Evolutionary conservation across 2,329 filamentous ascomycete species (phyloP).

Genomic region (Pseudocercospora fijiensis): DNA sequence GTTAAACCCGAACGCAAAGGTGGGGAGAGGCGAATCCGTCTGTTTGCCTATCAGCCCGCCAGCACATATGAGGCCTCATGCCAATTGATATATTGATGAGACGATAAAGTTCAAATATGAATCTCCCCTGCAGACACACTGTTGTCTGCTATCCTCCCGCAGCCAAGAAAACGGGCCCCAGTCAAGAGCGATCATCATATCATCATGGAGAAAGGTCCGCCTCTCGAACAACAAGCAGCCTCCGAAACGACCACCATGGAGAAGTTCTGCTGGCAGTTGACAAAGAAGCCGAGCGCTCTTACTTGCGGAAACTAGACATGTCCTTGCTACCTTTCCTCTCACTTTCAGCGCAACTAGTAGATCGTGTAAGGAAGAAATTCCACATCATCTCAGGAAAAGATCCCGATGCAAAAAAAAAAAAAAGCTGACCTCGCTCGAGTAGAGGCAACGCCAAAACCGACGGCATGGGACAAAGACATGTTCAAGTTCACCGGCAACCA

Average conservation of each 20-base stretch:
- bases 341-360: constrained; percentile 39
- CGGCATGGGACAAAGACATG: constrained; percentile 46
- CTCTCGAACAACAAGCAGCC: background rate
- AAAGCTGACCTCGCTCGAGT: background rate
- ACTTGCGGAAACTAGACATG: constrained; percentile 36
- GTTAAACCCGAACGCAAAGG: background rate
- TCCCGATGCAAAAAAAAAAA: too few species aligned
- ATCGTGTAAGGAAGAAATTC: background rate
- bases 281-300: background rate
- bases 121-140: background rate
- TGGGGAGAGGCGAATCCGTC: background rate
- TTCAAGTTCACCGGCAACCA: constrained; percentile 46
- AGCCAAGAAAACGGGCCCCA: background rate
- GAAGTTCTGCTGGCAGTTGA: background rate
- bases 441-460: constrained; percentile 54
- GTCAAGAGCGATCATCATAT: background rate
- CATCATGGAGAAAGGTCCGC: background rate
- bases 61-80: too few species aligned
- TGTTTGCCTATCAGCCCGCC: background rate
- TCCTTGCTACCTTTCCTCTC: constrained; percentile 47
- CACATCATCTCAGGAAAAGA: too few species aligned
- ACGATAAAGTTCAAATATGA: background rate
- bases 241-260: background rate
- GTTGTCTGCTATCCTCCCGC: background rate
- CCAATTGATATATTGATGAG: background rate